phyloP scores from a whole-genome alignment of 2,329 filamentous ascomycete genomes.

The Diplodia intermedia region DNA sequence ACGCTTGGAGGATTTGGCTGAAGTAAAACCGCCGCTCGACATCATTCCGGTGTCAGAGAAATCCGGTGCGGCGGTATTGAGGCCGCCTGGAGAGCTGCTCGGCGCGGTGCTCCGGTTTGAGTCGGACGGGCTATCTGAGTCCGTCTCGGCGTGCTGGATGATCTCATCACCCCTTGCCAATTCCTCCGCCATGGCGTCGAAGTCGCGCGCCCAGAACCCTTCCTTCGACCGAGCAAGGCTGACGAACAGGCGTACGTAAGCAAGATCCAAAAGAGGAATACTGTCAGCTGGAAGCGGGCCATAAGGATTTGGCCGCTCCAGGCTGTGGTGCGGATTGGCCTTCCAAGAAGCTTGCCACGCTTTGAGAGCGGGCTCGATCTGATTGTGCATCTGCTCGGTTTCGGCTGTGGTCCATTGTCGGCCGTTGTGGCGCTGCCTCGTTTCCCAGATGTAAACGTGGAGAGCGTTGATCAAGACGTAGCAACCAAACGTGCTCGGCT shows the following conservation, averaged over 20 bases:
- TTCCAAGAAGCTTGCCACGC: conserved; percentile 96
- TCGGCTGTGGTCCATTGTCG: conserved; percentile 90
- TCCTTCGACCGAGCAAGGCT: conserved; percentile 93
- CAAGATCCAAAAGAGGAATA: conserved; percentile 87
- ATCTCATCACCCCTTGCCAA: conserved; percentile 79
- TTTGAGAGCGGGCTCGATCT: conserved; percentile 90
- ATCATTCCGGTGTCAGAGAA: conserved; percentile 40
- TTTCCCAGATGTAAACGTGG: conserved; percentile 99
- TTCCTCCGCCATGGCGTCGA: conserved; percentile 89
- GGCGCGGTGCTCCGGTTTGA: conserved; percentile 37
- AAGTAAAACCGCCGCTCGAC: conserved; percentile 32
- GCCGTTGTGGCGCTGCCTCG: conserved; percentile 85
- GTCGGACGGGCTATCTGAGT: conserved; percentile 28
- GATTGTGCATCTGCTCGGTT: conserved; percentile 93
- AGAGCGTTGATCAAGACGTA: conserved; percentile 90
- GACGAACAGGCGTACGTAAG: conserved; percentile 90
- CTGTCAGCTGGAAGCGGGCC: conserved; percentile 88
- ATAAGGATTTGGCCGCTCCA: conserved; percentile 84
- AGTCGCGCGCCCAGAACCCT: conserved; percentile 92
- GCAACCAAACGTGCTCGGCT: conserved; percentile 90
- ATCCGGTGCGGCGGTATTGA: conserved; percentile 16
- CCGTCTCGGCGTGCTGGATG: conserved; percentile 69
- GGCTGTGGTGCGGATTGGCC: conserved; percentile 80
- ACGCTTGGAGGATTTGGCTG: conserved; percentile 68
- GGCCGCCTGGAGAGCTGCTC: conserved; percentile 36